A percentile compares a stretch with the other conserved stretches of the same genome.
phyloP scores from a whole-genome alignment of 2,329 filamentous ascomycete genomes.

The Ilyonectria sp. region DNA sequence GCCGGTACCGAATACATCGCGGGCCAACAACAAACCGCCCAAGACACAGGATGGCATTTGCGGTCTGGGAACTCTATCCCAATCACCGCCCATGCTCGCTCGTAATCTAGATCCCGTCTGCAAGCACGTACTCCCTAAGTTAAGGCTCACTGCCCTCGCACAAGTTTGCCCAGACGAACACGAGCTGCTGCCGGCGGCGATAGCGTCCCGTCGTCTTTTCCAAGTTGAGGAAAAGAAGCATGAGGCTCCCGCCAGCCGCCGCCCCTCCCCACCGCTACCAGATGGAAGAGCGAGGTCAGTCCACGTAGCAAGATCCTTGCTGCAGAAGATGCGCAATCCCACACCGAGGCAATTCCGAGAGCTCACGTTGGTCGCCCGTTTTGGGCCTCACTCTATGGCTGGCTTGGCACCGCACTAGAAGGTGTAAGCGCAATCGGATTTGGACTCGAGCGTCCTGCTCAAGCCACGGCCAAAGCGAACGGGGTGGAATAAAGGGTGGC shows the following conservation, averaged over 20 bases:
- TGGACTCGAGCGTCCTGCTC: background rate
- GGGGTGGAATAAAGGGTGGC: constrained; percentile 3
- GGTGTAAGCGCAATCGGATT: constrained; percentile 9
- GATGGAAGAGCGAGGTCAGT: constrained; percentile 3
- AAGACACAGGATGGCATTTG: background rate
- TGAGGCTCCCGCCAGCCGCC: constrained; percentile 11
- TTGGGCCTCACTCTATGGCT: constrained; percentile 17
- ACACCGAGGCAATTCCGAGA: constrained; percentile 23
- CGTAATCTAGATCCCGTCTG: background rate
- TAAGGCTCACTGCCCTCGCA: background rate
- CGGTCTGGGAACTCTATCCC: background rate
- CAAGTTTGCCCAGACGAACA: background rate
- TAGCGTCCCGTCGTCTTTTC: constrained; percentile 3
- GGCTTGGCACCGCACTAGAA: constrained; percentile 37
- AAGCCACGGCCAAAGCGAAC: background rate
- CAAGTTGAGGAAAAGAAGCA: constrained; percentile 18
- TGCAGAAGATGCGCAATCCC: constrained; percentile 34
- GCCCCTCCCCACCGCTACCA: constrained; percentile 12
- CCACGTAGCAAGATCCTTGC: constrained; percentile 34
- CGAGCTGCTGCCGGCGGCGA: background rate
- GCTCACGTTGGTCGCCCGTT: constrained; percentile 24
- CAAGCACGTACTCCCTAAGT: background rate
- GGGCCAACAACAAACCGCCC: background rate
- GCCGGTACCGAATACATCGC: background rate
- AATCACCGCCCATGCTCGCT: background rate